phyloP scores from a whole-genome alignment of 225 moss, liverwort and hornwort genomes.

The Takakia lepidozioides region DNA sequence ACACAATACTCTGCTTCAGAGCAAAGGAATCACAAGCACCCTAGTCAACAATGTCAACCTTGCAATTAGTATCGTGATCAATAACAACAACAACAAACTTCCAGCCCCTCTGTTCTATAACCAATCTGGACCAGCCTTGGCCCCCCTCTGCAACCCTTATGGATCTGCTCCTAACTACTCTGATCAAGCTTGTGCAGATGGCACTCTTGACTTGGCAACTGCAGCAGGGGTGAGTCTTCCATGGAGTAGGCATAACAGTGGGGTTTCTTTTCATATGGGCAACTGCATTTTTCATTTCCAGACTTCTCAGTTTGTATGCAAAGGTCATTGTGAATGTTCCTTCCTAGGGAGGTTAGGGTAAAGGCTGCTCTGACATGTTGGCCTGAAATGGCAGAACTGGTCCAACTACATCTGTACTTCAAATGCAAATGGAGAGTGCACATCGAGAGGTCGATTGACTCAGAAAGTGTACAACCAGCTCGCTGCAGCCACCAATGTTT shows the following conservation, averaged over 20 bases:
- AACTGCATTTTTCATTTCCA: too few species aligned
- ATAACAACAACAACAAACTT: slow-evolving; percentile 17
- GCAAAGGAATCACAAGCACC: slow-evolving; percentile 9
- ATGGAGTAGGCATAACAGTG: too few species aligned
- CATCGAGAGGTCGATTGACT: slow-evolving; percentile 33
- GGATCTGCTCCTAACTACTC: slow-evolving; percentile 38
- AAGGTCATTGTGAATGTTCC: background rate
- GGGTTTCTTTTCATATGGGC: too few species aligned
- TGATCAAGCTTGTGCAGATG: slow-evolving; percentile 10
- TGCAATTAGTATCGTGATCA: slow-evolving; percentile 14
- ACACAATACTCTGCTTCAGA: slow-evolving; percentile 17
- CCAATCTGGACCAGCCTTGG: slow-evolving; percentile 46
- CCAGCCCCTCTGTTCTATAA: slow-evolving; percentile 30
- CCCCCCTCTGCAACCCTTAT: slow-evolving; percentile 33
- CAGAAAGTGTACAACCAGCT: slow-evolving; percentile 17
- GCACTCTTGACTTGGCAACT: slow-evolving; percentile 9
- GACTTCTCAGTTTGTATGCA: too few species aligned
- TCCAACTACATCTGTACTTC: slow-evolving; percentile 13
- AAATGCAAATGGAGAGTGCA: slow-evolving; percentile 18
- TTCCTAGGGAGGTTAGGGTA: background rate
- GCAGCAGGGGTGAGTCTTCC: slow-evolving; percentile 39
- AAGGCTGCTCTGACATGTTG: too few species aligned
- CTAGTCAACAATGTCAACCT: slow-evolving; percentile 7
- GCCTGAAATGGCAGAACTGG: slow-evolving; percentile 30
- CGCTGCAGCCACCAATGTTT: slow-evolving; percentile 11